Evolutionary conservation across 1,284 basidiomycete genomes (phyloP), one percentile per base, ranked within the genome.

Genomic region (Boletellus dicymbophilus): DNA sequence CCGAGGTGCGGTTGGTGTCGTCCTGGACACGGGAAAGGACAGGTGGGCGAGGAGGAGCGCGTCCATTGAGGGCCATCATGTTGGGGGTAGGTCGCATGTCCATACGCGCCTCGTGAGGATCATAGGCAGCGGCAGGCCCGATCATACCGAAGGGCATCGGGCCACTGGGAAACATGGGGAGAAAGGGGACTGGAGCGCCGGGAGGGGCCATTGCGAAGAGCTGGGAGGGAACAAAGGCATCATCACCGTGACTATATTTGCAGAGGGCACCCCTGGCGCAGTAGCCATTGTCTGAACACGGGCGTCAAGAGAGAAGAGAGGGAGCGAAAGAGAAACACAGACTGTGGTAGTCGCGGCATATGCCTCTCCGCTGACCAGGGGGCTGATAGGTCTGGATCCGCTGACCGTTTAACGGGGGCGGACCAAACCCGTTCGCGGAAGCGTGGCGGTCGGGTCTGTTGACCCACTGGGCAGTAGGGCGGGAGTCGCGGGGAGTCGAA

Each of bases 301-400:
- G n/a, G 49, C 36, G 48, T 33, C 49, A 47, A 37, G 34, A 26
- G 55, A 30, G 36, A 55, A 45, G 40, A 27, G 13, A 40, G 37
- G 34, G 38, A 39, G 37, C 4, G 12, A 44, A 49, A 34, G 23
- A 26, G 13, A 23, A 37, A 50, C 13, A 80, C 93, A 66, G 63
- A 95, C 93, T 90, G 68, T 94, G 85, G 66, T 95, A 96, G 68
- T 96, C 93, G 52, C 88, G 80, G 72, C 93, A 96, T 51, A 88
- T 78, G 10, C 86, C 87, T 56, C 82, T 73, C 55, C 78, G 80
- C 61, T 81, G 81, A 56, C 85, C 84, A 58, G 85, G 84, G 26
- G 86, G 85, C 47, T 79, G 79, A 61, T 89, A 89, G 8, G 72
- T 71, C 57, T 78, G 77, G 22, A 73, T 72, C 28, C 73, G 75